These are phyloP conservation scores for Gossypium schwendimanii DNA, from an alignment of 441 rosid genomes.

Conservation along the genomic window DNA sequence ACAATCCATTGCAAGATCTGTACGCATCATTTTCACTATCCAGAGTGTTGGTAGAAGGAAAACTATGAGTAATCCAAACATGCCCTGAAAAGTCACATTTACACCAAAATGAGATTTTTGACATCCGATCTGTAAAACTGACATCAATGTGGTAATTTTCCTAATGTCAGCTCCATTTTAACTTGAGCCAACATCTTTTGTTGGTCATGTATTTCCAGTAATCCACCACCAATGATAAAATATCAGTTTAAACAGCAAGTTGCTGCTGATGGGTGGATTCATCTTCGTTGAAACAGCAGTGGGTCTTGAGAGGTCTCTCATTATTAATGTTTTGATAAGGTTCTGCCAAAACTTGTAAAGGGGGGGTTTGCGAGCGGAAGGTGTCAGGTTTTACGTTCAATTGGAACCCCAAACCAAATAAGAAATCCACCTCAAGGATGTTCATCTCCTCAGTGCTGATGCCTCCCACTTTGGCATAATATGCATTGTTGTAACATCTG, in stretches of 20 bases:
- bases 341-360: constrained; percentile 11
- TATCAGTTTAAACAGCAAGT: constrained; percentile 33
- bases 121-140: background rate
- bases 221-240: background rate
- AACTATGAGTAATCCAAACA: background rate
- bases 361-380: constrained; percentile 28
- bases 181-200: background rate
- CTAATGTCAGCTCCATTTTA: background rate
- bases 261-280: constrained; percentile 51
- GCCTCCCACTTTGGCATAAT: constrained; percentile 79
- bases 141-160: background rate
- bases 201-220: background rate
- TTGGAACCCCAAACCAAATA: constrained; percentile 69
- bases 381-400: constrained; percentile 61
- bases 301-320: constrained; percentile 18
- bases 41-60: too few species aligned
- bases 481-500: constrained; percentile 75
- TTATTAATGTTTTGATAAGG: constrained; percentile 12
- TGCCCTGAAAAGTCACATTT: background rate
- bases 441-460: constrained; percentile 80
- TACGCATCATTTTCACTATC: too few species aligned
- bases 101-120: background rate
- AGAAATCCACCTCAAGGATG: constrained; percentile 75
- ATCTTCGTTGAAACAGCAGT: constrained; percentile 38
- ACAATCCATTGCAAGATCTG: background rate